These are phyloP conservation scores for Spathaspora sp. DNA, from an alignment of 1,139 yeast genomes.

Conservation along the genomic window DNA sequence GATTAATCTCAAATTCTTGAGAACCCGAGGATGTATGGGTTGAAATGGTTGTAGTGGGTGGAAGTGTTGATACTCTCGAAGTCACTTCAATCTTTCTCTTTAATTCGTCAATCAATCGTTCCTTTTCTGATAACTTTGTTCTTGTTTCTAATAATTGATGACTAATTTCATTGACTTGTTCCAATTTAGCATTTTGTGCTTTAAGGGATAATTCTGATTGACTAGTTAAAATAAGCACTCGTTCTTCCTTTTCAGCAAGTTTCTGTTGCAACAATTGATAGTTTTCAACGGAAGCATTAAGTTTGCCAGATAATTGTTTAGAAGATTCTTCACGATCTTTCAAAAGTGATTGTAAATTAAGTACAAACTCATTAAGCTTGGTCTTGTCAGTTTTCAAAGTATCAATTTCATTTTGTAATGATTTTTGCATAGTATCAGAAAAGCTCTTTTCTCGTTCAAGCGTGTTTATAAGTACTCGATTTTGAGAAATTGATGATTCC, in stretches of 20 bases:
- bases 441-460: slow-evolving; percentile 57
- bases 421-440: slow-evolving; percentile 48
- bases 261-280: slow-evolving; percentile 54
- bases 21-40: slow-evolving; percentile 4
- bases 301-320: slow-evolving; percentile 50
- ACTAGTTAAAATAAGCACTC: slow-evolving; percentile 42
- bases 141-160: slow-evolving; percentile 42
- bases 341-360: slow-evolving; percentile 60
- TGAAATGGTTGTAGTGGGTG: slow-evolving; percentile 5
- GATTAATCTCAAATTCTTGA: slow-evolving; percentile 28
- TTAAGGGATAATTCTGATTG: slow-evolving; percentile 58
- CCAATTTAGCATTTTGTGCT: slow-evolving; percentile 68
- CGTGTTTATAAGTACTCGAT: slow-evolving; percentile 47
- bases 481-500: slow-evolving; percentile 50
- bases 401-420: slow-evolving; percentile 55
- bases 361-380: slow-evolving; percentile 58
- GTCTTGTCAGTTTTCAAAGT: slow-evolving; percentile 59
- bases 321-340: slow-evolving; percentile 61
- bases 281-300: slow-evolving; percentile 49
- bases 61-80: slow-evolving; percentile 5
- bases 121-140: slow-evolving; percentile 35
- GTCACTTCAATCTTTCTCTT: slow-evolving; percentile 19
- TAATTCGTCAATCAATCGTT: slow-evolving; percentile 25
- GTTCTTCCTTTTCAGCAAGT: slow-evolving; percentile 51
- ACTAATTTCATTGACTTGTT: slow-evolving; percentile 53